phyloP scores from a whole-genome alignment of 257 asterid species.

The Solanum pennellii region DNA sequence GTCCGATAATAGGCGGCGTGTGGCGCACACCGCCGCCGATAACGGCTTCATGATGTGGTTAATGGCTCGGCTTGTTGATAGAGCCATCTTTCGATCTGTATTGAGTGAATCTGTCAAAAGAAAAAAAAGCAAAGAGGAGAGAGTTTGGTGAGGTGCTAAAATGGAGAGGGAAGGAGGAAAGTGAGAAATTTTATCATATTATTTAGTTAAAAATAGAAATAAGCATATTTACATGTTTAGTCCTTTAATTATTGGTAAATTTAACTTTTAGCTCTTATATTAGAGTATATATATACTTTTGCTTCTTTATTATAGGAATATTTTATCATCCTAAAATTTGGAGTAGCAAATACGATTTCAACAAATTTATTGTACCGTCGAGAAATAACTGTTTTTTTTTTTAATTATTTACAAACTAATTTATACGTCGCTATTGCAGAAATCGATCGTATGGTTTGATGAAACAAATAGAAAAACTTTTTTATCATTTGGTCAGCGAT shows the following conservation, averaged over 20 bases:
- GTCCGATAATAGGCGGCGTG: conserved; percentile 48
- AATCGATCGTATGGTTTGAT: accelerated
- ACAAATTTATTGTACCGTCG: not conserved
- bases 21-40: conserved; percentile 19
- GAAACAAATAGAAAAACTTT: not conserved
- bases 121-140: not conserved
- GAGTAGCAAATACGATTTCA: not conserved
- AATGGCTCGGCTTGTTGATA: conserved; percentile 39
- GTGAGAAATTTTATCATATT: not conserved
- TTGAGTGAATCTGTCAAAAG: not conserved
- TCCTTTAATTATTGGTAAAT: not conserved
- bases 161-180: not conserved
- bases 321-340: not conserved
- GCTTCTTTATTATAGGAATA: not conserved
- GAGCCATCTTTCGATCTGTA: conserved; percentile 35
- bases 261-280: not conserved
- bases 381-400: too few species aligned
- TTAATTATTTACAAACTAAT: not conserved
- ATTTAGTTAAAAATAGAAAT: not conserved
- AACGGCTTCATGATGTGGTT: conserved; percentile 20
- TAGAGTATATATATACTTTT: not conserved
- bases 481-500: not conserved
- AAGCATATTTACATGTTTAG: not conserved
- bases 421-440: accelerated
- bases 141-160: not conserved